Conservation (phyloP, 306 rosid species). For the Alnus rubra region DNA sequence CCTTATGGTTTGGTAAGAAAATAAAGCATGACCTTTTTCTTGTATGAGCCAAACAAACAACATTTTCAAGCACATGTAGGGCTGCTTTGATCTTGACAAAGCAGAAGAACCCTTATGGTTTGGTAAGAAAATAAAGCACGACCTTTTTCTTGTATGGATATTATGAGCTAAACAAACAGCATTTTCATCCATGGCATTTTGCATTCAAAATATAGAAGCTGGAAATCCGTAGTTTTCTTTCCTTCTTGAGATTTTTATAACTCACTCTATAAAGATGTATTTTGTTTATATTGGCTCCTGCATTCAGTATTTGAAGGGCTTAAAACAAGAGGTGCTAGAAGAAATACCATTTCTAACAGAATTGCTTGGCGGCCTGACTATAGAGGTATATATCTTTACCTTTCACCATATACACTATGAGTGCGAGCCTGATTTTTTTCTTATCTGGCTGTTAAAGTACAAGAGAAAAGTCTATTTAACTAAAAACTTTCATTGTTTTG, state of each 20-base stretch:
- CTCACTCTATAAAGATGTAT: slow-evolving; percentile 17
- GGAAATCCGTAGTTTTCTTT: slow-evolving; percentile 7
- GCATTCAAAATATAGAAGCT: neutral
- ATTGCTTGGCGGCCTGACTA: slow-evolving; percentile 43
- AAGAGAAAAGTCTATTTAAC: too few species aligned
- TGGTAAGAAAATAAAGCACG: neutral
- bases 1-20: too few species aligned
- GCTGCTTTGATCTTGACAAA: slow-evolving; percentile 18
- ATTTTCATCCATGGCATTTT: neutral
- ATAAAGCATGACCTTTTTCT: neutral
- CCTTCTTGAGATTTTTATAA: slow-evolving; percentile 18
- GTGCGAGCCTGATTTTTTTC: neutral
- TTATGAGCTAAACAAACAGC: neutral
- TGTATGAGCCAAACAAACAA: neutral
- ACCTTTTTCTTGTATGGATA: slow-evolving; percentile 5
- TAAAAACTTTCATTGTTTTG: too few species aligned
- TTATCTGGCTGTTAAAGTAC: slow-evolving; percentile 1
- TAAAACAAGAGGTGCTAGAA: slow-evolving; percentile 46
- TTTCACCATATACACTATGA: slow-evolving; percentile 19
- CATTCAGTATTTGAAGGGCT: slow-evolving; percentile 60
- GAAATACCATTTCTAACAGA: slow-evolving; percentile 66
- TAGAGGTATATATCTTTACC: slow-evolving; percentile 49
- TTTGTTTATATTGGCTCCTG: slow-evolving; percentile 34
- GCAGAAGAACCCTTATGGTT: neutral
- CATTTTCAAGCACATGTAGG: too few species aligned